Evolutionary conservation across 352 stramenopile species (phyloP), one percentile per base, ranked within the genome.

Genomic region (Phytophthora ohioensis): DNA sequence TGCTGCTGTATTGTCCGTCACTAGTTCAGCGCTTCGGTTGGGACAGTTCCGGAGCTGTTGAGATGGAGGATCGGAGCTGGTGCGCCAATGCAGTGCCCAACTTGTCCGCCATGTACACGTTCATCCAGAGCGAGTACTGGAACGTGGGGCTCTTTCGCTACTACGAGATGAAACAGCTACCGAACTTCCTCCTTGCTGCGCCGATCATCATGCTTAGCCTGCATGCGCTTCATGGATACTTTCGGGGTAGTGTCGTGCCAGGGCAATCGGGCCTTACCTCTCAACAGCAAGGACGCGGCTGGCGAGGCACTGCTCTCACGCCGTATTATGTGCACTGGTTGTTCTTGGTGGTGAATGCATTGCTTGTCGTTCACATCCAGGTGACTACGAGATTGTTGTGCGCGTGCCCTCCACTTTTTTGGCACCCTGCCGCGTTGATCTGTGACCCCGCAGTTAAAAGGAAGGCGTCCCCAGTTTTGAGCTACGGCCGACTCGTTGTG

Each of bases 71-170:
- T 47, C 87, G 88, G 15, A 82, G 77, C 41, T 97, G 91, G 90
- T 97, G 91, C 54, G 47, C 42, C 1, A 51, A 80, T 3, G 76
- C 78, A 7, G 13, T 96, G 9, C 88, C 88, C 35, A 96, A 93
- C 60, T 77, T 92, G 52, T 87, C 84, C 39, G 86, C 92, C 46
- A 90, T 99, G 71, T 99, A 99, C 84, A 85, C 88, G 69, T 95
- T 97, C 66, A 91, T 98, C 61, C 97, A 99, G 86, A 79, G 80
- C 34, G 91, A 98, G 77, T 98, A 99, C 79, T 99, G 97, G 96
- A 97, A 98, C 74, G 89, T 98, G 32, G 97, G 95, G 3, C 80
- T 98, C 10, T 89, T 99, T 39, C 75, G 76, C 12, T 99, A 99
- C 79, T 99, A 97, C 76, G 73, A 97, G 73, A 63, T 85, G 67